A percentile compares a stretch with the other conserved stretches of the same genome.
Evolutionary conservation across 108 stramenopile species (phyloP).

Genomic region (Schizochytrium sp.): DNA sequence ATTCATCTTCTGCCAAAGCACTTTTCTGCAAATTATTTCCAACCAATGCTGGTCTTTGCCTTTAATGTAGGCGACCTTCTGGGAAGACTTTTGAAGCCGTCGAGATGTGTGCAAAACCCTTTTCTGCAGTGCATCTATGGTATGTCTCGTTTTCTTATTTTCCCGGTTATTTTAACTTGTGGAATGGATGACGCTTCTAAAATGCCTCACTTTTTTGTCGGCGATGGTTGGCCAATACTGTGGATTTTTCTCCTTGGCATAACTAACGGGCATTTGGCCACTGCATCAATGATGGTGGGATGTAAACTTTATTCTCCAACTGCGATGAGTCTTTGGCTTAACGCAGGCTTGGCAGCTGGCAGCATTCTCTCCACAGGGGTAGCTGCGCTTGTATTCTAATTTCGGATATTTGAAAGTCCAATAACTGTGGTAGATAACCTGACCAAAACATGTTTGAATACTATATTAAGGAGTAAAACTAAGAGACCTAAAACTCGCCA

Average conservation of each 20-base stretch:
- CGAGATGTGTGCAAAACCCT: not conserved
- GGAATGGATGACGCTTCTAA: not conserved
- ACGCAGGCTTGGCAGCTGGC: slow-evolving; percentile 33
- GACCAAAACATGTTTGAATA: too few species aligned
- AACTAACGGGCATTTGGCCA: slow-evolving; percentile 53
- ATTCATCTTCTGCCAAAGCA: not conserved
- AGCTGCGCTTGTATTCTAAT: not conserved
- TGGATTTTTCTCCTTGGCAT: slow-evolving; percentile 21
- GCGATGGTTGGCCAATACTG: slow-evolving; percentile 18
- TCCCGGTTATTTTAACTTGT: slow-evolving; percentile 7
- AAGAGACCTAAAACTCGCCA: too few species aligned
- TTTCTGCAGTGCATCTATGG: not conserved
- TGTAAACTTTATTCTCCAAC: not conserved
- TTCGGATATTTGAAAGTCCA: too few species aligned
- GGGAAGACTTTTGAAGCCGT: not conserved
- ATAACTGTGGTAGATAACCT: too few species aligned
- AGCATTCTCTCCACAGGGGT: not conserved
- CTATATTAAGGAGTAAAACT: too few species aligned
- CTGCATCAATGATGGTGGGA: not conserved
- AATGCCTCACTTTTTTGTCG: not conserved
- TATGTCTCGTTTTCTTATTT: not conserved
- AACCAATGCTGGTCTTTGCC: not conserved
- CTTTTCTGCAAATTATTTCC: not conserved
- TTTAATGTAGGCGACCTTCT: slow-evolving; percentile 1
- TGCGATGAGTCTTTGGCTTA: slow-evolving; percentile 40